phyloP scores from a whole-genome alignment of 2,329 filamentous ascomycete genomes.

The Trichoderma lentiforme region DNA sequence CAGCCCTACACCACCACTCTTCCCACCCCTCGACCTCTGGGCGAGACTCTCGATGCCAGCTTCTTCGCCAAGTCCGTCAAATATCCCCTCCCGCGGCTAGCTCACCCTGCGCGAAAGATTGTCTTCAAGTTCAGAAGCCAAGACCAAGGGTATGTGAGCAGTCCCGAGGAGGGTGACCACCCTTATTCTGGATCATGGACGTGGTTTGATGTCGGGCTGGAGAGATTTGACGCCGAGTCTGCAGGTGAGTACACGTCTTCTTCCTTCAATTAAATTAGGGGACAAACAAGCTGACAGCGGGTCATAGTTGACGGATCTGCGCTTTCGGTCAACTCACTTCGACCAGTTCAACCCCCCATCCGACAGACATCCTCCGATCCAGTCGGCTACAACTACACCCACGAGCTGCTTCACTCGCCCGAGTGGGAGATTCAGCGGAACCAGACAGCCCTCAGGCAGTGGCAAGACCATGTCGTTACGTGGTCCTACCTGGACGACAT shows the following conservation, averaged over 20 bases:
- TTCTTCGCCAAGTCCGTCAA: conserved; percentile 36
- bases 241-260: not conserved
- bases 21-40: conserved; percentile 28
- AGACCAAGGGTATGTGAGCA: conserved; percentile 57
- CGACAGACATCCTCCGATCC: conserved; percentile 19
- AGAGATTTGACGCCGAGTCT: conserved; percentile 46
- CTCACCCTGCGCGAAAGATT: conserved; percentile 56
- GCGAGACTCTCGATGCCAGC: conserved; percentile 26
- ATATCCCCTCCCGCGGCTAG: conserved; percentile 40
- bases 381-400: conserved; percentile 33
- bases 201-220: conserved; percentile 63
- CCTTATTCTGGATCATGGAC: conserved; percentile 51
- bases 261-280: not conserved
- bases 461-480: conserved; percentile 44
- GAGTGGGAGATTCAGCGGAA: conserved; percentile 50
- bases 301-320: not conserved
- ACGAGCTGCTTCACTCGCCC: conserved; percentile 34
- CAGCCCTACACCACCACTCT: conserved; percentile 29
- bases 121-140: conserved; percentile 55
- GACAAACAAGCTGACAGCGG: not conserved
- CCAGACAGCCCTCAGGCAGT: conserved; percentile 33
- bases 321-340: conserved; percentile 34
- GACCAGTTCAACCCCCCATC: conserved; percentile 35
- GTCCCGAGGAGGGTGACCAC: not conserved
- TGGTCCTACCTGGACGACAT: conserved; percentile 53